Conservation (phyloP, 345 rosid species). For the Psidium guajava region DNA sequence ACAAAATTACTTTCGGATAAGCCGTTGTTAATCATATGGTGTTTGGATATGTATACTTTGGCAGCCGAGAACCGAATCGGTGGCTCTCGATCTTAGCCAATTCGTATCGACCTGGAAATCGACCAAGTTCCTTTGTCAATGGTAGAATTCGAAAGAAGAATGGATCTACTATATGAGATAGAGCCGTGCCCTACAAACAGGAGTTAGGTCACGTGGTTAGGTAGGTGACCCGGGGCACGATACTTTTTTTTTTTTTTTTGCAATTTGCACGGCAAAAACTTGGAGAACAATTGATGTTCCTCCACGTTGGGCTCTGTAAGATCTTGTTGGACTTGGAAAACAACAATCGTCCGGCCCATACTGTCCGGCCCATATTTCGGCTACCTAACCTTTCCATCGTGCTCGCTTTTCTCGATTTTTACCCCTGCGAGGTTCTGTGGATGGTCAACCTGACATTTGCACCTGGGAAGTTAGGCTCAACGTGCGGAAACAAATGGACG, state of each 20-base stretch:
- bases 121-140: not conserved
- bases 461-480: not conserved
- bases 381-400: not conserved
- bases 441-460: not conserved
- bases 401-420: not conserved
- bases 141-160: not conserved
- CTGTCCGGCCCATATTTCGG: not conserved
- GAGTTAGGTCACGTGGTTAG: not conserved
- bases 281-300: not conserved
- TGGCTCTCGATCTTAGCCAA: not conserved
- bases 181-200: not conserved
- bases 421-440: not conserved
- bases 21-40: no score
- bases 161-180: not conserved
- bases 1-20: no score
- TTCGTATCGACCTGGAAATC: not conserved
- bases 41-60: not conserved
- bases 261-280: not conserved
- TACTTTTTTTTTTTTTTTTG: no score
- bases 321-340: not conserved
- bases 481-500: not conserved
- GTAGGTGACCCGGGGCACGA: not conserved
- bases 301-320: not conserved
- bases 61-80: not conserved
- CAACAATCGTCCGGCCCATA: not conserved